phyloP scores from a whole-genome alignment of 2,329 filamentous ascomycete genomes.

The Colletotrichum sp. region DNA sequence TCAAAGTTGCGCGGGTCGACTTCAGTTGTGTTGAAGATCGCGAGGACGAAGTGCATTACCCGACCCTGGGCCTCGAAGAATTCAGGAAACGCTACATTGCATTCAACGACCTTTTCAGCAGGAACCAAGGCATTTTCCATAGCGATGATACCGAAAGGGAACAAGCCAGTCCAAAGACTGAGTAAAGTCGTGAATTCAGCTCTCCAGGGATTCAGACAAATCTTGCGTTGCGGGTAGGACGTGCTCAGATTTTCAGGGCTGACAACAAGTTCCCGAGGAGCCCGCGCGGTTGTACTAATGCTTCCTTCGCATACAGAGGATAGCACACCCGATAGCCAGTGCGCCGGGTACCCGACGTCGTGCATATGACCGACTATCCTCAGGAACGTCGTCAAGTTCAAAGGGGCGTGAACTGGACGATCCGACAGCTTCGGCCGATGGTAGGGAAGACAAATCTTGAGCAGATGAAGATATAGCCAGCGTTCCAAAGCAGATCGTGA shows the following conservation, averaged over 20 bases:
- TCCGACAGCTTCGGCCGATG: slow-evolving; percentile 13
- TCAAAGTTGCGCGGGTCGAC: not conserved
- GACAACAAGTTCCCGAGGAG: slow-evolving; percentile 21
- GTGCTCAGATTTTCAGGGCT: not conserved
- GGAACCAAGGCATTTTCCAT: not conserved
- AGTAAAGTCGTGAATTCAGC: slow-evolving; percentile 26
- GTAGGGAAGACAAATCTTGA: slow-evolving; percentile 30
- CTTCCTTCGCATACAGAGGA: slow-evolving; percentile 17
- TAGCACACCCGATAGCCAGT: slow-evolving; percentile 28
- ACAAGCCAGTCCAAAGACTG: slow-evolving; percentile 22
- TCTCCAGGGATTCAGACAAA: slow-evolving; percentile 21
- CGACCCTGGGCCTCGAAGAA: not conserved
- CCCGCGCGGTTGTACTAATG: slow-evolving; percentile 25
- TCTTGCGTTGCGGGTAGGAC: not conserved
- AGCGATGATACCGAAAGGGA: slow-evolving; percentile 23
- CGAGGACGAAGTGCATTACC: not conserved
- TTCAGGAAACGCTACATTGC: not conserved
- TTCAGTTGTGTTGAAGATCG: not conserved
- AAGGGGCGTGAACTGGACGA: slow-evolving; percentile 25
- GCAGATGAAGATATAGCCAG: slow-evolving; percentile 26
- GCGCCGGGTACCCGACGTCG: slow-evolving; percentile 29
- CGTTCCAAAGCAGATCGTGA: slow-evolving; percentile 24
- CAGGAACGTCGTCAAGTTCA: slow-evolving; percentile 27
- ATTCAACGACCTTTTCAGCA: not conserved
- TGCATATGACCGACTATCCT: slow-evolving; percentile 23